Base-by-base conservation (phyloP, 2,329 filamentous ascomycete genomes). In the Parastagonospora avenae region DNA sequence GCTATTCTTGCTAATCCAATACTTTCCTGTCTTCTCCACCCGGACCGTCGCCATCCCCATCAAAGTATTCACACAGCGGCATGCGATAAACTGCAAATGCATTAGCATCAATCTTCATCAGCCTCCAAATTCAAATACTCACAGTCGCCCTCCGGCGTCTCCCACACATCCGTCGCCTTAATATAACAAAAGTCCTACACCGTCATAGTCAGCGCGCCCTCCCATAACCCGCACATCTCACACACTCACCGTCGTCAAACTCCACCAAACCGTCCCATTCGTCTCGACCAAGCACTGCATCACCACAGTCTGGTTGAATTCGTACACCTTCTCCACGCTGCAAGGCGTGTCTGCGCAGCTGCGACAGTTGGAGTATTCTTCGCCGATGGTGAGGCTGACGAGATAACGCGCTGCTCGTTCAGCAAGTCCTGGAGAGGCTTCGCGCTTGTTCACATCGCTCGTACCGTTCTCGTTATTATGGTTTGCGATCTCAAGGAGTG, bases 311-410 rank as follows among this genome's bases (percentile, higher is more conserved):
- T 61, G 39, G 19, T 67, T 52, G 43, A 66, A 71, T 19, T 52
- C 44, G 39, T 66, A 71, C 10, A 39, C 33, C 35, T 48, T 58
- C 36, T 62, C 38, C 0, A 41, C 40, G 5, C 37, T 32, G 47
- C 63, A 66, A 2, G 48, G 49, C 2, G 56, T 52, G 2, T 56
- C 7, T 1, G 66, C 39, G 42, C 64, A 65, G 8, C 32, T 56
- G 10, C 59, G 61, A 43, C 67, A 70, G 30, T 54, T 52, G 2
- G 66, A 59, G 39, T 63, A 62, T 12, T 70, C 66, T 16, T 68
- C 64, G 35, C 67, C 66, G 3, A 69, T 57, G 1, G 64, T 70
- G 1, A 64, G 63, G 35, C 69, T 68, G 52, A 68, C 59, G 16
- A 70, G 55, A 46, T 68, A 70, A 14, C 52, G 42, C 3, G 52